These are phyloP conservation scores for Phaffomyces antillensis DNA, from an alignment of 805 yeast species.

Conservation along the genomic window DNA sequence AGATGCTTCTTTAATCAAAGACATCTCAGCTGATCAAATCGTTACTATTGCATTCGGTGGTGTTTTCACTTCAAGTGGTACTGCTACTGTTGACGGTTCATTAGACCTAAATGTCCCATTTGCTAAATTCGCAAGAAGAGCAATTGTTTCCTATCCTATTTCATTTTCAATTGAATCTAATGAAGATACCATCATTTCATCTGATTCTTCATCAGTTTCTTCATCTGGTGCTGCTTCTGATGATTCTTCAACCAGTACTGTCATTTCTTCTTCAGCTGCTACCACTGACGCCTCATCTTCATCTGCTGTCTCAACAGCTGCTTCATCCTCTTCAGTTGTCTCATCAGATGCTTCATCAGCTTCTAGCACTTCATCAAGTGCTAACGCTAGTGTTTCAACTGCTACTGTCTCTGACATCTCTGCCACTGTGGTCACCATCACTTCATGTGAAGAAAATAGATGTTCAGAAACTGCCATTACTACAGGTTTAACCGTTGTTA, in stretches of 20 bases:
- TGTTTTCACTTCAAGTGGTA: not conserved
- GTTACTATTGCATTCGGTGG: not conserved
- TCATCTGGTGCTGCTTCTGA: not conserved
- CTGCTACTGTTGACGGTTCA: not conserved
- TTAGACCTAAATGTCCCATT: not conserved
- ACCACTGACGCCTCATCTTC: slow-evolving; percentile 7
- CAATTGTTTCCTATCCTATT: not conserved
- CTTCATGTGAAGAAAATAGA: slow-evolving; percentile 15
- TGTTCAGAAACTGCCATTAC: slow-evolving; percentile 20
- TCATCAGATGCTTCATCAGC: not conserved
- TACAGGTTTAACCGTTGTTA: slow-evolving; percentile 20
- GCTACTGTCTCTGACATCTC: not conserved
- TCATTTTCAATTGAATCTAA: not conserved
- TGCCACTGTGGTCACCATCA: slow-evolving; percentile 15
- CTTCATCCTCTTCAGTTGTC: not conserved
- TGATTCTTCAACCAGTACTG: not conserved
- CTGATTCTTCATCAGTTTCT: not conserved
- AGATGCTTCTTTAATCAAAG: not conserved
- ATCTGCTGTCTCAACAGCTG: not conserved
- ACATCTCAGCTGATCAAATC: not conserved
- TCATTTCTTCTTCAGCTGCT: slow-evolving; percentile 13
- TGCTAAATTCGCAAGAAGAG: not conserved
- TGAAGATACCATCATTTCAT: not conserved
- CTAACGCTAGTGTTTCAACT: not conserved
- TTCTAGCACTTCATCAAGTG: not conserved